Evolutionary conservation across 345 rosid species (phyloP).

Genomic region (Pugionium dolabratum): DNA sequence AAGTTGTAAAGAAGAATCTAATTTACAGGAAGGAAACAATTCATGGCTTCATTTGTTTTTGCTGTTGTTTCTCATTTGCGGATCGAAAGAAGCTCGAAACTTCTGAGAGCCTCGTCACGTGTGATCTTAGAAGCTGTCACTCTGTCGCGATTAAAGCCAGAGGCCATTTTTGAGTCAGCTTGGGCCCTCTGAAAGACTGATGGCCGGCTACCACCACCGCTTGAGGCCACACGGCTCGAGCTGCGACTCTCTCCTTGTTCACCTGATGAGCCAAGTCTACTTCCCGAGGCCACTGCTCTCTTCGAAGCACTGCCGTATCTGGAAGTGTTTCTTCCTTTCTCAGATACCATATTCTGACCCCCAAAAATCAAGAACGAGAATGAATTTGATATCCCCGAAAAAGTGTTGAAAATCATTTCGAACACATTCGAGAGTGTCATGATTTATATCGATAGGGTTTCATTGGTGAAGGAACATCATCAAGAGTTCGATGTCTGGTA

Average conservation of each 20-base stretch:
- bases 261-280: conserved; percentile 75
- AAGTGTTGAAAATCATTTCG: no score
- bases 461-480: conserved; percentile 53
- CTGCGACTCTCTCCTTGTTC: conserved; percentile 57
- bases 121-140: conserved; percentile 47
- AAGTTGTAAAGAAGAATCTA: conserved; percentile 22
- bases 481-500: conserved; percentile 52
- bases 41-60: neutral
- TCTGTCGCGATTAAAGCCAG: conserved; percentile 55
- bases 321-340: conserved; percentile 54
- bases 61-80: conserved; percentile 45
- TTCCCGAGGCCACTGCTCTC: conserved; percentile 62
- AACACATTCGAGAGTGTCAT: neutral
- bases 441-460: conserved; percentile 33
- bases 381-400: neutral
- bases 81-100: conserved; percentile 73
- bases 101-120: conserved; percentile 64
- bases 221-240: conserved; percentile 60
- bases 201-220: conserved; percentile 55
- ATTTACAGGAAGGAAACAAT: conserved; percentile 20
- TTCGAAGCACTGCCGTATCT: conserved; percentile 76
- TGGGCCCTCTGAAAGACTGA: conserved; percentile 65
- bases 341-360: conserved; percentile 55
- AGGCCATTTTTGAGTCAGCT: conserved; percentile 56
- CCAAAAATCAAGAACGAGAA: neutral